Evolutionary conservation across 352 stramenopile species (phyloP), one percentile per base, ranked within the genome.

Genomic region (Pythium brachiatum): DNA sequence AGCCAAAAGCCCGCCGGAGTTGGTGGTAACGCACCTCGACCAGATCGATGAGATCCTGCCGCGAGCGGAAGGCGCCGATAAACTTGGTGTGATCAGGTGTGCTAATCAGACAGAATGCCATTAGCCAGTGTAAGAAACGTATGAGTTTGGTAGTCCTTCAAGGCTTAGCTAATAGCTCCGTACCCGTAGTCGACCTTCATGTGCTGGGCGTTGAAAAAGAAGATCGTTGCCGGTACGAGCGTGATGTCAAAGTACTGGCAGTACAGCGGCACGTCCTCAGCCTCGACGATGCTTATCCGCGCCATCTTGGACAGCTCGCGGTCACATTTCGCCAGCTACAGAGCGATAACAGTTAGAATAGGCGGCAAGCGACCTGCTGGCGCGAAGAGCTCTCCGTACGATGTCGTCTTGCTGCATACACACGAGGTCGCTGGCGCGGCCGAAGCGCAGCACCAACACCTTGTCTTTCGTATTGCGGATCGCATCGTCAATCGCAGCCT

Each of bases 121-220:
- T 5, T 34, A 34, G 5, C 29, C 5, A 34, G 5, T 9, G 29
- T 34, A 56, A 3, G 31, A 56, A 3, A 23, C 29, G 29, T 34
- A 23, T n/a, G 7, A 32, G 41, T 25, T 48, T 48, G 16, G 5
- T 34, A 11, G n/a, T n/a, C n/a, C n/a, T n/a, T n/a, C n/a, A n/a
- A n/a, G n/a, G n/a, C n/a, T n/a, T n/a, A n/a, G n/a, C n/a, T n/a
- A 46, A 16, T 12, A 56, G 21, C 26, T 39, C 9, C 69, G n/a
- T 63, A 95, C 86, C 82, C 75, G 53, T 92, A 95, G 76, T 95
- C 85, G 53, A 95, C 84, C 76, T 95, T 95, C 67, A 94, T 95
- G 74, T 95, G 87, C 59, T 90, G 84, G 2, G 78, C 81, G 62
- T 95, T 95, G 65, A 92, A 86, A 57, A 94, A 95, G 70, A 95